A percentile compares a stretch with the other conserved stretches of the same genome.
phyloP scores from a whole-genome alignment of 805 yeast species.

The Ogataea philodendri region DNA sequence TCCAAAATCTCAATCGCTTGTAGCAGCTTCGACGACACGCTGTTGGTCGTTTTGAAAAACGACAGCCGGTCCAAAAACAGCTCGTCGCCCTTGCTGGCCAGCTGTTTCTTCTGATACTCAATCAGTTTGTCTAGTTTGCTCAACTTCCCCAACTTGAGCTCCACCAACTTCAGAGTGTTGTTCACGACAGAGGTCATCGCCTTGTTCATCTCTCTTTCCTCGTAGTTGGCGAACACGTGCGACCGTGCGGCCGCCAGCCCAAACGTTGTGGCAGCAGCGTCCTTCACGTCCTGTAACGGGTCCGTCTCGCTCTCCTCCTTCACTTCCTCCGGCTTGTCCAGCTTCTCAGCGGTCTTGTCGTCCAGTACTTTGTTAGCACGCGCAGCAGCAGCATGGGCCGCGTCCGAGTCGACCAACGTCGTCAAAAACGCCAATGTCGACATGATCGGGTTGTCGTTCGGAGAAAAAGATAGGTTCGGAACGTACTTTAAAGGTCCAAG shows the following conservation, averaged over 20 bases:
- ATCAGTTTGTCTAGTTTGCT: slow-evolving; percentile 61
- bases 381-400: slow-evolving; percentile 76
- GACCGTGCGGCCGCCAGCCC: slow-evolving; percentile 78
- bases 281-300: slow-evolving; percentile 40
- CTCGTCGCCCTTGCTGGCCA: slow-evolving; percentile 65
- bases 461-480: slow-evolving; percentile 79
- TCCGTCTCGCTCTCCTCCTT: slow-evolving; percentile 20
- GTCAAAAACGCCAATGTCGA: slow-evolving; percentile 89
- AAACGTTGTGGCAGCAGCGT: slow-evolving; percentile 66
- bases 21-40: slow-evolving; percentile 47
- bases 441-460: slow-evolving; percentile 89
- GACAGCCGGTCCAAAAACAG: slow-evolving; percentile 63
- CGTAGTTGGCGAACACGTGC: slow-evolving; percentile 74
- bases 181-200: slow-evolving; percentile 57
- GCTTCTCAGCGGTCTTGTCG: slow-evolving; percentile 23
- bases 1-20: slow-evolving; percentile 34
- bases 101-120: slow-evolving; percentile 59
- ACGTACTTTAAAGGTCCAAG: slow-evolving; percentile 78
- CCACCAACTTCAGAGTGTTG: slow-evolving; percentile 60
- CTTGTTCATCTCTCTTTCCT: slow-evolving; percentile 73
- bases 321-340: slow-evolving; percentile 14
- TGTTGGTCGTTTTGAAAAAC: slow-evolving; percentile 57
- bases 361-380: slow-evolving; percentile 52
- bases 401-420: slow-evolving; percentile 79
- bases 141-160: slow-evolving; percentile 58